A percentile compares a stretch with the other conserved stretches of the same genome.
Conservation (phyloP, 345 rosid species). For the Clarkia xantiana region DNA sequence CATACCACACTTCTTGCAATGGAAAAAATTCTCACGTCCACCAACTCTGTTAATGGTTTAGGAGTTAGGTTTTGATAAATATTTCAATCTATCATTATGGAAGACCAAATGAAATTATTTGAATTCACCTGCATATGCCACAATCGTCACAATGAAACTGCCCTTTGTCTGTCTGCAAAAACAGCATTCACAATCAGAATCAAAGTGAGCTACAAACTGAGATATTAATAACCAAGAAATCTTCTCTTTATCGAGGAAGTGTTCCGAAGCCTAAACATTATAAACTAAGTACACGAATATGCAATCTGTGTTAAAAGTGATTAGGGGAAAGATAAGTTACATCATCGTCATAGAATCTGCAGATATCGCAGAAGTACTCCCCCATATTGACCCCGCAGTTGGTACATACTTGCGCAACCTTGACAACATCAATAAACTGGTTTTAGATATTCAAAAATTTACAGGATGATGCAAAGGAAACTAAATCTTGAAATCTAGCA, state of each 20-base stretch:
- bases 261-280: not conserved
- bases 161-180: conserved; percentile 42
- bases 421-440: conserved; percentile 5
- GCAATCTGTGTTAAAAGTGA: no score
- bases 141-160: conserved; percentile 95
- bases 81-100: no score
- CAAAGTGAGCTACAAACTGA: not conserved
- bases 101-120: not conserved
- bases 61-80: not conserved
- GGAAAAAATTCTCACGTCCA: conserved; percentile 68
- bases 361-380: conserved; percentile 74
- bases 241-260: no score
- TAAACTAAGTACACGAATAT: no score
- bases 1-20: conserved; percentile 94
- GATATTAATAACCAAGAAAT: no score
- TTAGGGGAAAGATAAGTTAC: conserved; percentile 22
- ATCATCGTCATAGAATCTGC: conserved; percentile 91
- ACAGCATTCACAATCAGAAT: conserved; percentile 1
- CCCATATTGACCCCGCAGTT: conserved; percentile 99
- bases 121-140: conserved; percentile 83
- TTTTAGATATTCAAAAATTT: not conserved
- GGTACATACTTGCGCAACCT: conserved; percentile 68
- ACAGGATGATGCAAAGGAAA: not conserved
- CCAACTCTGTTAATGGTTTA: conserved; percentile 52
- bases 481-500: conserved; percentile 9